These are phyloP conservation scores for Alternaria sp. DNA, from an alignment of 2,329 filamentous ascomycete species.

Conservation along the genomic window DNA sequence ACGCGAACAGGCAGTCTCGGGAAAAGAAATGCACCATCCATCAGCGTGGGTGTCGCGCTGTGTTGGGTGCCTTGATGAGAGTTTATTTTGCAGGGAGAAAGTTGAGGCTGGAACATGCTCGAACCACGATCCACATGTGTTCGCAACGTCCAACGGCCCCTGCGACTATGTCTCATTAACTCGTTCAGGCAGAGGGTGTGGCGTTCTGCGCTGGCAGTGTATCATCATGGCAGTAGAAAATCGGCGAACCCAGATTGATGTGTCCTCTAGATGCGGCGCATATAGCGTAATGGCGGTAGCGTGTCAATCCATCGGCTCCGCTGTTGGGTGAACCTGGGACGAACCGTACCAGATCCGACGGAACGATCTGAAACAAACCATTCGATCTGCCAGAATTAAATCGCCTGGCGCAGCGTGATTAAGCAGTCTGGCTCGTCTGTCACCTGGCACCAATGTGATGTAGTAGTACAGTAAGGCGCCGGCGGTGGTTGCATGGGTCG, in stretches of 20 bases:
- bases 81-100: neutral
- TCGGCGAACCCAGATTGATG: slow-evolving; percentile 14
- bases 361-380: slow-evolving; percentile 7
- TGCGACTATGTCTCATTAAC: neutral
- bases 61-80: neutral
- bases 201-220: neutral
- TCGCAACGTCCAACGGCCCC: neutral
- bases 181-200: neutral
- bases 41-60: neutral
- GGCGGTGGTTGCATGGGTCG: neutral
- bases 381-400: neutral
- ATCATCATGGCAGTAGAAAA: neutral
- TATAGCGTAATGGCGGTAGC: slow-evolving; percentile 14
- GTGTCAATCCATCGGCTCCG: slow-evolving; percentile 21
- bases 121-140: neutral
- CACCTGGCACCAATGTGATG: neutral
- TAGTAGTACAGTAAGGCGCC: neutral
- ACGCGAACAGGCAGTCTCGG: slow-evolving; percentile 8
- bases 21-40: neutral
- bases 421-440: neutral
- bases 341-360: slow-evolving; percentile 27
- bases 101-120: neutral
- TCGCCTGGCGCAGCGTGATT: neutral
- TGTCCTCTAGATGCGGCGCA: slow-evolving; percentile 26
- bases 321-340: slow-evolving; percentile 31